These are phyloP conservation scores for Vigna mungo DNA, from an alignment of 306 rosid species.

Conservation along the genomic window DNA sequence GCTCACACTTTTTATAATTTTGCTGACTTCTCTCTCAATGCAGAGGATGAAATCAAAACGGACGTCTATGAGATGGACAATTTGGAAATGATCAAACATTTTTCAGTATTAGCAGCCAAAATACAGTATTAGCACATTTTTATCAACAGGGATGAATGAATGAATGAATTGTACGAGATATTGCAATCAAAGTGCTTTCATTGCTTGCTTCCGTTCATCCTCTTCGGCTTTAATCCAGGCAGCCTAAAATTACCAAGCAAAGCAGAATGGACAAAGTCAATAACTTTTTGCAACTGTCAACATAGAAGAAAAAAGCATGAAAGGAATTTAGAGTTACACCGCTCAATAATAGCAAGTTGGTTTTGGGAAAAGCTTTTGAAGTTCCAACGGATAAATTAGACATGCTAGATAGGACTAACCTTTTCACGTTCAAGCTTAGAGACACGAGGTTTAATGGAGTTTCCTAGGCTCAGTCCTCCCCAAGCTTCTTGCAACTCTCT, in stretches of 20 bases:
- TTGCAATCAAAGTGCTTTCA: conserved; percentile 37
- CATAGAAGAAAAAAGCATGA: background rate
- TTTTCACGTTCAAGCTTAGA: conserved; percentile 86
- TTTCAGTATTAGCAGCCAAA: background rate
- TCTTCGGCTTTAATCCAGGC: conserved; percentile 94
- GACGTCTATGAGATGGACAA: background rate
- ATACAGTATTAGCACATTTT: conserved; percentile 19
- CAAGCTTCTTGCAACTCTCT: conserved; percentile 82
- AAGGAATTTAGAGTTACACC: conserved; percentile 13
- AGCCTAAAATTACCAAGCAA: conserved; percentile 58
- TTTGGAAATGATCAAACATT: background rate
- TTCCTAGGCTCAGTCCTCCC: conserved; percentile 88
- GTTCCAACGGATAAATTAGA: background rate
- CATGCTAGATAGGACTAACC: conserved; percentile 55
- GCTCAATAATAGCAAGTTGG: background rate
- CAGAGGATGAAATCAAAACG: background rate
- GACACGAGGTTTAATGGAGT: conserved; percentile 74
- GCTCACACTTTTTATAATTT: background rate
- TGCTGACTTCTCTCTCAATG: background rate
- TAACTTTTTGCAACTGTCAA: conserved; percentile 2
- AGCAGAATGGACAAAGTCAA: conserved; percentile 35
- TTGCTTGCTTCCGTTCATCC: conserved; percentile 67
- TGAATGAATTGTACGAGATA: background rate
- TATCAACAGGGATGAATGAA: conserved; percentile 28
- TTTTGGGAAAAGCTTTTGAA: background rate